Conservation (phyloP, 2,329 filamentous ascomycete species). For the Intubia oerlemansii region DNA sequence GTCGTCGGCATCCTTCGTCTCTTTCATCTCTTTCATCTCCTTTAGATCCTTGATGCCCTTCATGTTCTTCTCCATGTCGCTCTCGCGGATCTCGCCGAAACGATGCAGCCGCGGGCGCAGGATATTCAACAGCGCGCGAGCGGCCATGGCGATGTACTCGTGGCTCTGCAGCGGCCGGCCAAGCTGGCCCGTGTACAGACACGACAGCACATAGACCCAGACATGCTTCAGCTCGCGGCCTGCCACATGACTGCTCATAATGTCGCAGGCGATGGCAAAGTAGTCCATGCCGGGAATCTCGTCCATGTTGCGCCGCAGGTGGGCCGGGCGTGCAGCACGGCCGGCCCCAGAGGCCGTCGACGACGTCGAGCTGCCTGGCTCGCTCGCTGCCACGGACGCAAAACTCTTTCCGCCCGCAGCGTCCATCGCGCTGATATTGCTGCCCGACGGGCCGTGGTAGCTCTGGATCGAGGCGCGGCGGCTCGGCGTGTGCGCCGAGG, state of each 20-base stretch:
- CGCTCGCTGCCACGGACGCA: too few species aligned
- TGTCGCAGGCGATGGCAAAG: constrained; percentile 69
- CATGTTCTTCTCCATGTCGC: constrained; percentile 19
- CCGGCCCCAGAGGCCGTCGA: not conserved
- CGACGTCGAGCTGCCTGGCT: too few species aligned
- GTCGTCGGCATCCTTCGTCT: not conserved
- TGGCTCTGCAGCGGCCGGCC: constrained; percentile 74
- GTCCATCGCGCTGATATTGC: not conserved
- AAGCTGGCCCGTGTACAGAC: constrained; percentile 74
- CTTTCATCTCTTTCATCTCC: too few species aligned
- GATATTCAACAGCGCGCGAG: constrained; percentile 43
- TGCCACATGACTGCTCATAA: constrained; percentile 61
- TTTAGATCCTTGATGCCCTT: not conserved
- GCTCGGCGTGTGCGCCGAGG: constrained; percentile 16
- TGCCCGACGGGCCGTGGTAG: too few species aligned
- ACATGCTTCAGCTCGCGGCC: constrained; percentile 66
- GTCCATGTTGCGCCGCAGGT: constrained; percentile 43
- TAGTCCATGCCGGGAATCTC: constrained; percentile 78
- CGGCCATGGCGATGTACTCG: constrained; percentile 34
- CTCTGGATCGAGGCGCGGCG: constrained; percentile 32
- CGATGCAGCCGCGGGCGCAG: constrained; percentile 42
- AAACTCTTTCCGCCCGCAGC: not conserved
- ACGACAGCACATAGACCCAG: constrained; percentile 66
- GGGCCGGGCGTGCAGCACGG: not conserved
- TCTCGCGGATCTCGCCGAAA: constrained; percentile 6